phyloP scores from a whole-genome alignment of 345 rosid genomes.

The Punica granatum region DNA sequence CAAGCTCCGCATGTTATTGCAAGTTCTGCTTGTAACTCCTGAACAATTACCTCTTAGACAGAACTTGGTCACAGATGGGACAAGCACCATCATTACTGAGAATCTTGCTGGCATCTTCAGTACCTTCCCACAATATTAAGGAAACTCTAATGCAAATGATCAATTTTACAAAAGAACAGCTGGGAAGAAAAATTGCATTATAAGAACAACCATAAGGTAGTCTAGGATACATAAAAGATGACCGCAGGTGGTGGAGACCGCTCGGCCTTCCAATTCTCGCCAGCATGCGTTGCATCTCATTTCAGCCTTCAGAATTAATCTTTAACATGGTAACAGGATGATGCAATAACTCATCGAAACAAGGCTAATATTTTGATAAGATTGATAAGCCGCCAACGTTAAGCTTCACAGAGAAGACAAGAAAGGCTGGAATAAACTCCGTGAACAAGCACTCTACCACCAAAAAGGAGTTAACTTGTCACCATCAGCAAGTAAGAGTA shows the following conservation, averaged over 20 bases:
- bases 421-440: neutral
- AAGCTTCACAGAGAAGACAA: neutral
- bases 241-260: conserved; percentile 83
- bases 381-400: neutral
- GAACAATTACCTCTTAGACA: conserved; percentile 66
- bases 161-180: neutral
- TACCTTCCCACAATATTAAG: conserved; percentile 54
- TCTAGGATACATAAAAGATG: conserved; percentile 78
- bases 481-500: neutral
- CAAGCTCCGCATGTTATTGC: neutral
- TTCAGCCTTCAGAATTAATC: conserved; percentile 23
- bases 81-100: conserved; percentile 82
- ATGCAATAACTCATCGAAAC: conserved; percentile 7
- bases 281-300: conserved; percentile 99
- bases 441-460: neutral
- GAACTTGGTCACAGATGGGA: conserved; percentile 93
- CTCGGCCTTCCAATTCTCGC: conserved; percentile 92
- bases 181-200: conserved; percentile 5
- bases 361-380: neutral
- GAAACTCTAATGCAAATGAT: conserved; percentile 20
- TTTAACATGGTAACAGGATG: conserved; percentile 14
- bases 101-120: conserved; percentile 89
- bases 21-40: neutral
- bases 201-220: neutral
- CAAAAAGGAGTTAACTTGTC: neutral